Percentiles rank a stretch among this genome's conserved stretches.
These are phyloP conservation scores for Beauveria sp. DNA, from an alignment of 2,329 filamentous ascomycete genomes.

Conservation along the genomic window DNA sequence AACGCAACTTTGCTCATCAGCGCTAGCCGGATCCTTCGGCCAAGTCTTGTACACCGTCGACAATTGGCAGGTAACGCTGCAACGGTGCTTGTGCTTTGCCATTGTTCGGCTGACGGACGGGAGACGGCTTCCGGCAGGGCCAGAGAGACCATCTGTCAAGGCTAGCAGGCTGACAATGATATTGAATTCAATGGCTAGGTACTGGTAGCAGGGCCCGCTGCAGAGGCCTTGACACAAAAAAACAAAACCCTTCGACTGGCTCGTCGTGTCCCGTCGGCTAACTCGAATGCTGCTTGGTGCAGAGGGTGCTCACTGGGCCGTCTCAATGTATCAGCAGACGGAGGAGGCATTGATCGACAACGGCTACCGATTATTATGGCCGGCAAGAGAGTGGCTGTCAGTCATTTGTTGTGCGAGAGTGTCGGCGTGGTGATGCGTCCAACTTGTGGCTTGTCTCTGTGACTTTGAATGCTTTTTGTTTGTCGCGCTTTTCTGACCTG, in stretches of 20 bases:
- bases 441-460: background rate
- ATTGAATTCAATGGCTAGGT: background rate
- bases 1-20: background rate
- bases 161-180: background rate
- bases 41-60: too few relatives aligned
- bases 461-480: background rate
- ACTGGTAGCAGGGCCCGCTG: background rate
- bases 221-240: background rate
- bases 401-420: background rate
- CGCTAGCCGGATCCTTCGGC: background rate
- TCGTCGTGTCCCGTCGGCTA: background rate
- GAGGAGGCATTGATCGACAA: background rate
- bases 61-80: background rate
- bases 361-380: background rate
- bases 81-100: background rate
- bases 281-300: background rate
- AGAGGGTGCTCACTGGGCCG: background rate
- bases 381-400: background rate
- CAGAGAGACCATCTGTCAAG: background rate
- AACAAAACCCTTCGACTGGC: background rate
- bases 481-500: slow-evolving; percentile 1
- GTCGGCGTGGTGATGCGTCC: background rate
- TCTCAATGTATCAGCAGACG: background rate
- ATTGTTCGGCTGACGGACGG: background rate
- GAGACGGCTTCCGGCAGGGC: background rate